Percentiles rank a stretch among this genome's conserved stretches.
These are phyloP conservation scores for Diaporthe longicolla DNA, from an alignment of 2,329 filamentous ascomycete species.

Conservation along the genomic window DNA sequence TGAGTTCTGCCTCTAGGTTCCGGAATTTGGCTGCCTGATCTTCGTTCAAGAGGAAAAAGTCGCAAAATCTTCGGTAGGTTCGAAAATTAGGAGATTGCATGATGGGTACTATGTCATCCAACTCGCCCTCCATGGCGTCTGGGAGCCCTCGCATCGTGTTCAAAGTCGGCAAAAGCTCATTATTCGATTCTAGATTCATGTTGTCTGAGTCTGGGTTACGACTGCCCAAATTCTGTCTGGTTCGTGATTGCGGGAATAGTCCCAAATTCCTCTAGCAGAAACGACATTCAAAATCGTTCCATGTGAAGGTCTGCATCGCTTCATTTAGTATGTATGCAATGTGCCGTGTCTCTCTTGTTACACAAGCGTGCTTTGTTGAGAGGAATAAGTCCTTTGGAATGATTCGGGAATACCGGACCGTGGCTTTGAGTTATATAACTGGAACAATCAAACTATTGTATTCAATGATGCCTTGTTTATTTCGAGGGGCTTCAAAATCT, in stretches of 20 bases:
- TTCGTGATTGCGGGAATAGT: not conserved
- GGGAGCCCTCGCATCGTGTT: constrained; percentile 1
- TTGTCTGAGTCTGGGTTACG: not conserved
- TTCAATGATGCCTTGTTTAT: not conserved
- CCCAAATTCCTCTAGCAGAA: not conserved
- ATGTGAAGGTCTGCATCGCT: not conserved
- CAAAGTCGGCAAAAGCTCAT: not conserved
- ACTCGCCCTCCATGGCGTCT: not conserved
- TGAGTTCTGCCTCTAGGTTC: not conserved
- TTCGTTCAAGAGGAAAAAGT: constrained; percentile 4
- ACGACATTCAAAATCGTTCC: not conserved
- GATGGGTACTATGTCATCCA: not conserved
- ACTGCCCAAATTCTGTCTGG: too few relatives aligned
- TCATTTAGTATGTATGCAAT: not conserved
- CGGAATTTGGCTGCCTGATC: not conserved
- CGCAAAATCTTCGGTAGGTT: not conserved
- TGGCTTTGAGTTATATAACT: not conserved
- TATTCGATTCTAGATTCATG: not conserved
- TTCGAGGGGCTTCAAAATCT: not conserved
- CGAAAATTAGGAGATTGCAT: not conserved
- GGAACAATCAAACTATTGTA: not conserved
- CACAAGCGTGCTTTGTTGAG: not conserved
- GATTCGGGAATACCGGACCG: not conserved
- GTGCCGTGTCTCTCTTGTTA: not conserved
- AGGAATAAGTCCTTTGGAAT: not conserved